Base-by-base conservation (phyloP, 1,139 yeast species). In the Yamadazyma diospyri region DNA sequence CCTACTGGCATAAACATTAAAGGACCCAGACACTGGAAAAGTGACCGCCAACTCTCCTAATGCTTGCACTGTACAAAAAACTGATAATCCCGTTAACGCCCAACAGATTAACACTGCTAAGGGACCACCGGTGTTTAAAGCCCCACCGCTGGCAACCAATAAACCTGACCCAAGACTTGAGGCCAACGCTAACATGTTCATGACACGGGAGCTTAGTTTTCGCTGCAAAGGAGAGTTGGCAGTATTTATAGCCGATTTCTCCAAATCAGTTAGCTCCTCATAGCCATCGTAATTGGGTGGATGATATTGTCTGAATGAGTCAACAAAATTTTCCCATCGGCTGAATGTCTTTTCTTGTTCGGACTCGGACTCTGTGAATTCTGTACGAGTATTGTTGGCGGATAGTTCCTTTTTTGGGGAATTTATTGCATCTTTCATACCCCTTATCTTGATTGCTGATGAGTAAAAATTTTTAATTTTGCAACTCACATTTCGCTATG, bases 121-220 rank as follows among this genome's bases (percentile, higher is more conserved):
- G 3, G 88, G 86, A 8, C 89, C 88, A 29, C 82, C 81, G 20
- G 60, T 58, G 22, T 59, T 50, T 30, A 81, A 56, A 16, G 69
- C 69, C 15, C 50, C 40, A 11, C 61, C 63, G 23, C 55, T 48
- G 7, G 61, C 63, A 9, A 58, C 58, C 32, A 57, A 54, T 28
- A 66, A 54, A 11, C 72, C 72, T 2, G 70, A 61, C 4, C 95
- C 95, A 36, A 86, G 81, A 43, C 89, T 82, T 14, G 94, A 85
- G 13, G 94, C 95, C 32, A 86, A 69, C 24, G 94, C 85, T 42
- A 87, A 83, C 81, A 81, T 74, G 46, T 78, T 74, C 33, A 61
- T 44, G 34, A 59, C 67, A 40, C 69, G 46, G 6, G 61, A 43
- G 36, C 59, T 61, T 36, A 64, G 53, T 21, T 51, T 53, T 42